These are phyloP conservation scores for Neurospora cerealis DNA, from an alignment of 495 filamentous ascomycete genomes.

Conservation along the genomic window DNA sequence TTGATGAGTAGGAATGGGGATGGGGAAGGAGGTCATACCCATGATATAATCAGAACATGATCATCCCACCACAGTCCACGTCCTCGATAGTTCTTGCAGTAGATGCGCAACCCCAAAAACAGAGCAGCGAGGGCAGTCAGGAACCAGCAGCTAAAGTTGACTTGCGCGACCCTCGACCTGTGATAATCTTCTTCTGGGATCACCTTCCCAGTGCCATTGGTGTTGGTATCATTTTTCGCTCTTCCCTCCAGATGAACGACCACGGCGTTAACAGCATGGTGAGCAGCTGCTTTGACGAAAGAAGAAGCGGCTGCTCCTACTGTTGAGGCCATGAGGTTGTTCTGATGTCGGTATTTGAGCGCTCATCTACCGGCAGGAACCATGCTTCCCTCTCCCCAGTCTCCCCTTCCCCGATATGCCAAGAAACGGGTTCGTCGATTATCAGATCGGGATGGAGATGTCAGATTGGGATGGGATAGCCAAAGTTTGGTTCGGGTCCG, in stretches of 20 bases:
- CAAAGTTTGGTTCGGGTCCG: background rate
- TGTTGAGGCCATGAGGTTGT: background rate
- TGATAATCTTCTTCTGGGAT: background rate
- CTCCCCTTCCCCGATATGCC: background rate
- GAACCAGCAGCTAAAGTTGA: conserved; percentile 32
- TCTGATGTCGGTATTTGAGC: background rate
- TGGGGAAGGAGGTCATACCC: conserved; percentile 9
- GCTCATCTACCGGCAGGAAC: background rate
- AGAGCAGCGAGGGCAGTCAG: conserved; percentile 23
- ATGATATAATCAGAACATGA: conserved; percentile 28
- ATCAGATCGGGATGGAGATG: background rate
- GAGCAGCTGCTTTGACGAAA: background rate
- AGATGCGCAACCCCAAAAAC: conserved; percentile 26
- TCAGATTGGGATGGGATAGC: background rate
- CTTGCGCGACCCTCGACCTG: conserved; percentile 9
- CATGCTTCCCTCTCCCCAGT: background rate
- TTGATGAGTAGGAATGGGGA: background rate
- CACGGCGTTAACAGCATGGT: background rate
- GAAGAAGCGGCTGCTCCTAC: background rate
- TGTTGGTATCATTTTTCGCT: background rate
- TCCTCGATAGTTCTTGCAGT: conserved; percentile 23
- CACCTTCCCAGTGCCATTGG: background rate
- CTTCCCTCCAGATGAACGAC: background rate
- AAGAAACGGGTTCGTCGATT: background rate
- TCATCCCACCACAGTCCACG: conserved; percentile 29